Base-by-base conservation (phyloP, 1,284 basidiomycete species). In the Cutaneotrichosporon daszewskae region DNA sequence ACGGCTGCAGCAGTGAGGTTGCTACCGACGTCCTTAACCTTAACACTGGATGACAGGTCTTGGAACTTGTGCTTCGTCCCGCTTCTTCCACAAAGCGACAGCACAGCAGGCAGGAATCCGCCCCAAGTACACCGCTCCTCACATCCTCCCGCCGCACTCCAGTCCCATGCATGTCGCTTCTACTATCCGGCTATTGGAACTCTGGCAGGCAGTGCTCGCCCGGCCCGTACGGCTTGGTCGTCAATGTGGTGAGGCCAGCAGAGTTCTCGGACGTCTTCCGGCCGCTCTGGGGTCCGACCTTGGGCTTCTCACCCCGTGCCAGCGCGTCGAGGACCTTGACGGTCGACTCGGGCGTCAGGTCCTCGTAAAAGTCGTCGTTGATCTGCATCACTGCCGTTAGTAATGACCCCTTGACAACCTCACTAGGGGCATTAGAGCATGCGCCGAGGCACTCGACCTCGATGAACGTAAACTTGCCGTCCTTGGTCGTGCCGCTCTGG, bases 401-500 rank as follows among this genome's bases (percentile, higher is more conserved):
- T 19, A 16, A 26, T 9, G 25, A 26, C 25, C 8, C 13, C 25
- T 13, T 13, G 25, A 13, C 8, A 31, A n/a, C 64, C 69, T 58
- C 54, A 72, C 69, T 99, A 11, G 94, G 94, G n/a, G 95, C 95
- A 72, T 97, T 99, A 58, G 86, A 87, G 74, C 94, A 99, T 38
- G 94, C 95, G 48, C 92, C 94, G 59, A 97, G 83, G 72, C 94
- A 99, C 74, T 98, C 94, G 32, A 98, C 94, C 72, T 99, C 94
- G 52, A 98, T 80, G 37, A 98, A 82, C 7, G 95, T 97, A 73
- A 97, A 99, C 73, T 94, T 92, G 43, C 89, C 87, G 68, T 98
- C 91, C 66, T 81, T 79, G 17, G 94, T 96, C 25, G 92, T 94
- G 14, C 95, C 94, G 11, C 87, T 81, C 58, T 85, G 81, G 59